Conservation (phyloP, 1,284 basidiomycete species). For the Cutaneotrichosporon sp. region DNA sequence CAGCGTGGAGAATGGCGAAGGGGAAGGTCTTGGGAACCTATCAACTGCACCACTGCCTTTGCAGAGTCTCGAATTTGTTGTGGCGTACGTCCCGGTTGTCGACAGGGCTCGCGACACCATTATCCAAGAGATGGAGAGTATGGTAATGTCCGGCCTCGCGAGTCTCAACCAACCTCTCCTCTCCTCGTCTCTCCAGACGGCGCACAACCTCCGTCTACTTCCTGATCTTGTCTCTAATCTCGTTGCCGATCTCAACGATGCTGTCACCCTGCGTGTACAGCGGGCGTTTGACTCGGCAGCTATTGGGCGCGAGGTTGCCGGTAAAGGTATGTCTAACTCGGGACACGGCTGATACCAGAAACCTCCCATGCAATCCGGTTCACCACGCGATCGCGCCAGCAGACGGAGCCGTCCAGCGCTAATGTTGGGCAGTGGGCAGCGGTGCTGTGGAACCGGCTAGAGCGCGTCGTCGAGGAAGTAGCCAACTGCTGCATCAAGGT, state of each 20-base stretch:
- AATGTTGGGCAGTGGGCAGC: constrained; percentile 76
- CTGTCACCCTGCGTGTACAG: constrained; percentile 72
- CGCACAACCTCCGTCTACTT: constrained; percentile 81
- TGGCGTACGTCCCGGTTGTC: constrained; percentile 64
- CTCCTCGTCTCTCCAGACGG: constrained; percentile 87
- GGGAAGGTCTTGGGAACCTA: constrained; percentile 2
- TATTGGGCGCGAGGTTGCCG: constrained; percentile 72
- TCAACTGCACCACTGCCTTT: constrained; percentile 46
- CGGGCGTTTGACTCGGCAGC: constrained; percentile 77
- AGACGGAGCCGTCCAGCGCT: constrained; percentile 74
- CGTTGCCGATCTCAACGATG: constrained; percentile 72
- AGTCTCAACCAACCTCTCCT: constrained; percentile 78
- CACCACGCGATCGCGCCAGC: constrained; percentile 52
- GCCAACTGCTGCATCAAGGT: constrained; percentile 87
- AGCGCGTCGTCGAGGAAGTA: constrained; percentile 80
- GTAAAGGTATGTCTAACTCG: constrained; percentile 62
- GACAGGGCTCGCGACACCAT: constrained; percentile 64
- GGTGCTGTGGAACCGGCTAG: constrained; percentile 75
- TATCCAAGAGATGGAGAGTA: constrained; percentile 76
- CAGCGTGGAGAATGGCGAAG: constrained; percentile 1
- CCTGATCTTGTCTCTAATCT: constrained; percentile 77
- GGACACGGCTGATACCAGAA: background rate
- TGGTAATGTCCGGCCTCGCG: constrained; percentile 71
- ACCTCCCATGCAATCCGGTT: constrained; percentile 33
- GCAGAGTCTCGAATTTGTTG: constrained; percentile 64